Evolutionary conservation across 1,284 basidiomycete species (phyloP), one percentile per base, ranked within the genome.

Genomic region (Laetiporus sulphureus): DNA sequence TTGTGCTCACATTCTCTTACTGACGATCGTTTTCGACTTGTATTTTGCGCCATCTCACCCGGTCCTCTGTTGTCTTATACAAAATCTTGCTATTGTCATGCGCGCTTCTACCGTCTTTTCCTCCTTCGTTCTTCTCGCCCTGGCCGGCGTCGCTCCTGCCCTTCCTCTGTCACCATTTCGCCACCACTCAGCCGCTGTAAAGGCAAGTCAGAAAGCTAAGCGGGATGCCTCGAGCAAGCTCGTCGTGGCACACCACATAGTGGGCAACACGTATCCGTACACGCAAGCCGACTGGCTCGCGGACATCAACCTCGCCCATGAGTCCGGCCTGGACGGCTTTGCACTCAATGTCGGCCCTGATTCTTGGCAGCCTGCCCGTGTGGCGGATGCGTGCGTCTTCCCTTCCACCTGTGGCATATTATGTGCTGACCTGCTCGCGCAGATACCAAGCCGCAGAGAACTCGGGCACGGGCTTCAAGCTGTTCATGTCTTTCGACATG

Each of bases 401-500:
- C n/a, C 36, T 16, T 22, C 20, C 25, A 15, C 20, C 32, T 24
- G 18, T 11, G n/a, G 25, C 16, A 16, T n/a, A 25, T 25, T 45
- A 38, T 43, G 32, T 55, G 50, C 4, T 18, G 13, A 27, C n/a
- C n/a, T n/a, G n/a, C n/a, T 13, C 1, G 32, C 32, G 29, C 52
- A 73, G 72, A 24, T 82, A 73, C 56, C 52, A 69, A 36, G 79
- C 81, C 30, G 81, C 82, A 11, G 55, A 61, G 18, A 62, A 72
- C 40, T 73, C 72, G 12, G 72, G 68, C 13, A 65, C 72, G 4
- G 67, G 62, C 37, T 91, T 91, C 69, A 86, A 86, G 60, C 64
- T 91, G 39, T 90, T 89, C 66, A 59, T 91, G 53, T 86, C 81
- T 13, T 75, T 90, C 38, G 88, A 91, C 59, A 87, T 91, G 83